phyloP scores from a whole-genome alignment of 176 grass and related monocot species.

The Juncus effusus region DNA sequence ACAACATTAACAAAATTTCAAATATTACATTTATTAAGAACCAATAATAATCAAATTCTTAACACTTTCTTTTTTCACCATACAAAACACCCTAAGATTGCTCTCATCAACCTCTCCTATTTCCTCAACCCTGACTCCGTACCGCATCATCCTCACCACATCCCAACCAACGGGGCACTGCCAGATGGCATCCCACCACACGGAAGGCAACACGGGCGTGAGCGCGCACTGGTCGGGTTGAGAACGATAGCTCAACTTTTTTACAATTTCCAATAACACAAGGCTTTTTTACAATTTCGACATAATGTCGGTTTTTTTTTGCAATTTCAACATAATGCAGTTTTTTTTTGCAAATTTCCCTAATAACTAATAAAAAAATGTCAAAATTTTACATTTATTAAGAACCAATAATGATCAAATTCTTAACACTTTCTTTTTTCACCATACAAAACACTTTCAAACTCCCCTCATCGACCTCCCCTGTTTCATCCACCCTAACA shows the following conservation, averaged over 20 bases:
- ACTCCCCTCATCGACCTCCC: constrained; percentile 42
- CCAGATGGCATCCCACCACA: constrained; percentile 77
- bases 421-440: constrained; percentile 66
- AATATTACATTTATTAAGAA: background rate
- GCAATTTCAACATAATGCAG: no score
- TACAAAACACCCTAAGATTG: constrained; percentile 40
- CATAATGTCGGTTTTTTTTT: no score
- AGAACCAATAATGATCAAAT: constrained; percentile 35
- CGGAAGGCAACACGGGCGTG: constrained; percentile 65
- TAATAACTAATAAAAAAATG: no score
- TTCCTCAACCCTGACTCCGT: constrained; percentile 40
- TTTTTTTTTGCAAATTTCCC: no score
- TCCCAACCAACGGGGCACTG: constrained; percentile 62
- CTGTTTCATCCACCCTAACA: constrained; percentile 32
- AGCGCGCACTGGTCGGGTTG: constrained; percentile 65
- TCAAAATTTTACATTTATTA: no score
- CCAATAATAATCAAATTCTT: constrained; percentile 48
- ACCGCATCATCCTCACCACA: constrained; percentile 31
- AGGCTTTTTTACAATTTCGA: no score
- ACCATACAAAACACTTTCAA: constrained; percentile 43
- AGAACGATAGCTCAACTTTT: constrained; percentile 39
- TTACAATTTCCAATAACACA: no score
- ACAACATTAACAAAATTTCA: no score
- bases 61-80: constrained; percentile 58
- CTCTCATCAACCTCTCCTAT: constrained; percentile 42